Conservation (phyloP, 2,329 filamentous ascomycete species). For the Colletotrichum nymphaeae region DNA sequence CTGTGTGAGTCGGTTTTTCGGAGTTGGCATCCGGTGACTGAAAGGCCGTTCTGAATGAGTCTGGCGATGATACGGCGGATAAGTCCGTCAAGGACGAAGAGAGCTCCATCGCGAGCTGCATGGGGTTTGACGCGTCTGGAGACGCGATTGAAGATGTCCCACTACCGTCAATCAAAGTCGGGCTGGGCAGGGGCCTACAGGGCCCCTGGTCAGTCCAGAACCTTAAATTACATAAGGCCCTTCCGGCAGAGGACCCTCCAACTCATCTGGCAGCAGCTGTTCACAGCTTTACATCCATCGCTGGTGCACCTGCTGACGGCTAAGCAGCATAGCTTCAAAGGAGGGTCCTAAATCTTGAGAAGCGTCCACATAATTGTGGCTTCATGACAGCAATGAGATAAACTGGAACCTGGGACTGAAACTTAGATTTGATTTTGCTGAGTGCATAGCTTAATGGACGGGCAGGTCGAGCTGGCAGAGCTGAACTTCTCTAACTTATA, state of each 20-base stretch:
- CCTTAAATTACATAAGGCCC: constrained; percentile 1
- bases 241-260: neutral
- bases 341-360: no score
- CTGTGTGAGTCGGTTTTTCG: neutral
- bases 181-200: neutral
- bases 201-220: neutral
- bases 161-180: constrained; percentile 25
- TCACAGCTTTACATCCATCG: neutral
- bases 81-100: neutral
- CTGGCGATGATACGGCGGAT: constrained; percentile 22
- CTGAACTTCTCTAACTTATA: neutral
- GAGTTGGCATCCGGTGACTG: constrained; percentile 9
- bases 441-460: no score
- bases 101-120: constrained; percentile 9
- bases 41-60: constrained; percentile 26
- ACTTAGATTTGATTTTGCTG: no score
- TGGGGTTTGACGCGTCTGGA: constrained; percentile 29
- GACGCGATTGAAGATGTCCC: constrained; percentile 26
- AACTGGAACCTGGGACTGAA: no score
- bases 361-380: no score
- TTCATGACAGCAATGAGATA: no score
- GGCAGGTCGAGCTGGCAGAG: neutral
- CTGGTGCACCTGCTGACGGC: neutral
- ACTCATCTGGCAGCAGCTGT: no score
- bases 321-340: neutral